phyloP scores from a whole-genome alignment of 2,329 filamentous ascomycete genomes.

The Xylaria sp. region DNA sequence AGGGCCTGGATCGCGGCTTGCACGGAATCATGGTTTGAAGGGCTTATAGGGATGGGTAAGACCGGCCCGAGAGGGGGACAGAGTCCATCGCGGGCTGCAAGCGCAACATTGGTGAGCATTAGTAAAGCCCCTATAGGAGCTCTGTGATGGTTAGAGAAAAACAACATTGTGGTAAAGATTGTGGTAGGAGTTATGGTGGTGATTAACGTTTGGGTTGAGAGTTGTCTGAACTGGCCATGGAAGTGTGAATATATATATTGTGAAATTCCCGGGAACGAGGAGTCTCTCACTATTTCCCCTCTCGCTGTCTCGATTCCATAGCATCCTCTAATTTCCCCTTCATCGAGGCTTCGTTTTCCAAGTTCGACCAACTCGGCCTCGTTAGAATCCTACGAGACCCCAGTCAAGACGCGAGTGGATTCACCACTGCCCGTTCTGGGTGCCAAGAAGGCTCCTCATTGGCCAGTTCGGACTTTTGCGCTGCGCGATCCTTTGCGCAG shows the following conservation, averaged over 20 bases:
- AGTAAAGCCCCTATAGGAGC: slow-evolving; percentile 30
- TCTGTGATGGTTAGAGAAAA: slow-evolving; percentile 8
- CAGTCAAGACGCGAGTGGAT: not conserved
- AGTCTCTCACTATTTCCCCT: too few species aligned
- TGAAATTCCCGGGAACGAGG: too few species aligned
- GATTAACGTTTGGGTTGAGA: not conserved
- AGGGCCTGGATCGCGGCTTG: slow-evolving; percentile 45
- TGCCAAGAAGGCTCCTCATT: slow-evolving; percentile 21
- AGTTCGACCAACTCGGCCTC: slow-evolving; percentile 18
- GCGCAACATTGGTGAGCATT: slow-evolving; percentile 35
- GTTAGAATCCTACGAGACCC: not conserved
- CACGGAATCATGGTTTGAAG: slow-evolving; percentile 49
- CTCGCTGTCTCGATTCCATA: not conserved
- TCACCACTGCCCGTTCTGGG: slow-evolving; percentile 10
- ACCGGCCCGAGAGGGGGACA: slow-evolving; percentile 59
- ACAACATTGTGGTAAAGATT: slow-evolving; percentile 11
- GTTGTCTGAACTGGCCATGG: not conserved
- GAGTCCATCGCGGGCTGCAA: slow-evolving; percentile 48
- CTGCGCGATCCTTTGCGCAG: not conserved
- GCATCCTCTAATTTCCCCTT: not conserved
- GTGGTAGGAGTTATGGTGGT: not conserved
- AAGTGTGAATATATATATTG: slow-evolving; percentile 11
- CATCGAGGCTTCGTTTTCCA: slow-evolving; percentile 10
- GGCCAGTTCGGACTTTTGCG: slow-evolving; percentile 27
- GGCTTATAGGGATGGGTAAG: slow-evolving; percentile 52